phyloP scores from a whole-genome alignment of 352 stramenopile species.

The Pythium guiyangense region DNA sequence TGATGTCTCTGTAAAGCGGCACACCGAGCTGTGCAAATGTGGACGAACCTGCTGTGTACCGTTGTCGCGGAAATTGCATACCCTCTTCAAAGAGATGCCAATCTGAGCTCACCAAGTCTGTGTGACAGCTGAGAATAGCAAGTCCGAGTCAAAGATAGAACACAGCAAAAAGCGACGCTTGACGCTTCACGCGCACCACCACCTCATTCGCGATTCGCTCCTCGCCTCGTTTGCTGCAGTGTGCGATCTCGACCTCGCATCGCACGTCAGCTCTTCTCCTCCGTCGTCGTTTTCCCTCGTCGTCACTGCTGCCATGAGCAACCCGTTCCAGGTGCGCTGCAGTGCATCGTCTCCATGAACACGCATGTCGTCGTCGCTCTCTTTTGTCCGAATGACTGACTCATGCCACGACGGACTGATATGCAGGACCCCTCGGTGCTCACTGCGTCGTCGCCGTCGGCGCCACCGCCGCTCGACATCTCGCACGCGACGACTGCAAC shows the following conservation, averaged over 20 bases:
- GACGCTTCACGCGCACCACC: background rate
- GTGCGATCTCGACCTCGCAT: background rate
- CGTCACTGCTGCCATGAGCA: constrained; percentile 14
- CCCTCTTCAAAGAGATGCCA: too few species aligned
- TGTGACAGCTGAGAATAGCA: too few species aligned
- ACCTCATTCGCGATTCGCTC: background rate
- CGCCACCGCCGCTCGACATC: constrained; percentile 16
- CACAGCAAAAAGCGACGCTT: too few species aligned
- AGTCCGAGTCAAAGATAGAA: too few species aligned
- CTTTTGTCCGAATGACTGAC: background rate
- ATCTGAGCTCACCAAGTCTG: too few species aligned
- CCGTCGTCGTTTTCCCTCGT: background rate
- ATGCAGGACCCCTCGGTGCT: constrained; percentile 35
- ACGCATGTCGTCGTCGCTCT: background rate
- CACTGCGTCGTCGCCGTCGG: constrained; percentile 21
- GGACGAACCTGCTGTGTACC: too few species aligned
- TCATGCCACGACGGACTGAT: background rate
- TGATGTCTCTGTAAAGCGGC: too few species aligned
- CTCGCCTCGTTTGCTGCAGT: background rate
- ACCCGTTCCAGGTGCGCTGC: constrained; percentile 20
- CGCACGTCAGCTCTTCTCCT: background rate
- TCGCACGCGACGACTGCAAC: constrained; percentile 22
- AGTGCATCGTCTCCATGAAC: too few species aligned
- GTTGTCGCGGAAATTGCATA: too few species aligned
- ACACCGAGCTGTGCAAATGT: too few species aligned